A percentile compares a stretch with the other conserved stretches of the same genome.
Conservation (phyloP, 73 alveolate species). For the Diophrys sp. region DNA sequence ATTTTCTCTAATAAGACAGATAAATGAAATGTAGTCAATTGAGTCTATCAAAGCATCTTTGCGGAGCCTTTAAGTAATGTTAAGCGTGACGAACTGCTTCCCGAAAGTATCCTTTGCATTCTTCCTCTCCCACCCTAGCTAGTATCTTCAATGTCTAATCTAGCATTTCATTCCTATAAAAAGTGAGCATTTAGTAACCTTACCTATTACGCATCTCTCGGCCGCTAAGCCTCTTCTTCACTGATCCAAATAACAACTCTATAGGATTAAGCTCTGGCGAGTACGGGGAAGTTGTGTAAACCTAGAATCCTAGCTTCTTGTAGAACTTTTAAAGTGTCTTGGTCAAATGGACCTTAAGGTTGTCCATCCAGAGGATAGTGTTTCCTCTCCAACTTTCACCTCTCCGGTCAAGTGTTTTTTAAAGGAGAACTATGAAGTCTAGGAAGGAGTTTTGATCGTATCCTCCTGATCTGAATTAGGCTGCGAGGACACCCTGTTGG, state of each 20-base stretch:
- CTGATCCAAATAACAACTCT: not conserved
- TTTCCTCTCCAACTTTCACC: not conserved
- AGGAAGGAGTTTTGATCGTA: not conserved
- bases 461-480: not conserved
- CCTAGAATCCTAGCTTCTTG: not conserved
- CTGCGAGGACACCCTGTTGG: not conserved
- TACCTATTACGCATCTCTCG: not conserved
- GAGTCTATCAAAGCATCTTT: too few relatives aligned
- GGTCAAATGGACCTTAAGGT: not conserved
- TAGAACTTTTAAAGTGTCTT: not conserved
- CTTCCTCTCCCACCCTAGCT: not conserved
- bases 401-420: not conserved
- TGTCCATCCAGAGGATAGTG: slow-evolving; percentile 3
- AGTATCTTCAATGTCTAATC: not conserved
- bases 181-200: not conserved
- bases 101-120: not conserved
- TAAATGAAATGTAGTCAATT: too few relatives aligned
- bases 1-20: too few relatives aligned
- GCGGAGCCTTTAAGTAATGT: too few relatives aligned
- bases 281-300: not conserved
- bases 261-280: slow-evolving; percentile 11
- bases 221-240: not conserved
- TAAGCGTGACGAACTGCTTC: too few relatives aligned
- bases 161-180: not conserved
- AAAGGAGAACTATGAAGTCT: not conserved